Conservation (phyloP, 306 rosid genomes). For the Trichosanthes truncata region DNA sequence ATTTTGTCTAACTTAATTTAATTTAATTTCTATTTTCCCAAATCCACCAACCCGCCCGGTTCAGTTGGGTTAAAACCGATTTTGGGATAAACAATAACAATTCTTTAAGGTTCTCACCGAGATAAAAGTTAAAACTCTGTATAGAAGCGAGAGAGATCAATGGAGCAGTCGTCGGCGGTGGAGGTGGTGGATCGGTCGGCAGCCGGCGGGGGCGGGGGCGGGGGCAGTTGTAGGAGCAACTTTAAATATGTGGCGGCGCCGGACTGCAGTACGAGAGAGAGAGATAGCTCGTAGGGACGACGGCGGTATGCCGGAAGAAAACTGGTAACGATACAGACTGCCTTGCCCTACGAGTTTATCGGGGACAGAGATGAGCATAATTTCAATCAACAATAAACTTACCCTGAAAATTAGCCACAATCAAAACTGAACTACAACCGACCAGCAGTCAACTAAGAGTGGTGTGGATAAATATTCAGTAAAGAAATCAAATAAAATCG, state of each 20-base stretch:
- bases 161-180: not conserved
- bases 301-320: not conserved
- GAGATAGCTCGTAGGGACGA: not conserved
- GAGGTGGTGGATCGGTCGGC: not conserved
- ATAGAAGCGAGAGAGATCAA: not conserved
- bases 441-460: too few species aligned
- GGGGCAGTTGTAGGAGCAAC: too few species aligned
- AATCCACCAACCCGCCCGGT: not conserved
- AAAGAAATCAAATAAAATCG: too few species aligned
- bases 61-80: not conserved
- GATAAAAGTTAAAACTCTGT: not conserved
- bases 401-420: too few species aligned
- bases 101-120: not conserved
- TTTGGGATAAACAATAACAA: not conserved
- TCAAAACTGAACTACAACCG: too few species aligned
- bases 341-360: too few species aligned
- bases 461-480: too few species aligned
- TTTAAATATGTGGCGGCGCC: not conserved
- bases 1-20: too few species aligned
- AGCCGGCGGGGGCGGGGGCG: not conserved
- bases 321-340: too few species aligned
- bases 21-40: not conserved
- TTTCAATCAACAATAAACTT: too few species aligned
- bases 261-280: not conserved
- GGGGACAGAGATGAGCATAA: too few species aligned